These are phyloP conservation scores for Lactarius hatsudake DNA, from an alignment of 768 basidiomycete species.

Conservation along the genomic window DNA sequence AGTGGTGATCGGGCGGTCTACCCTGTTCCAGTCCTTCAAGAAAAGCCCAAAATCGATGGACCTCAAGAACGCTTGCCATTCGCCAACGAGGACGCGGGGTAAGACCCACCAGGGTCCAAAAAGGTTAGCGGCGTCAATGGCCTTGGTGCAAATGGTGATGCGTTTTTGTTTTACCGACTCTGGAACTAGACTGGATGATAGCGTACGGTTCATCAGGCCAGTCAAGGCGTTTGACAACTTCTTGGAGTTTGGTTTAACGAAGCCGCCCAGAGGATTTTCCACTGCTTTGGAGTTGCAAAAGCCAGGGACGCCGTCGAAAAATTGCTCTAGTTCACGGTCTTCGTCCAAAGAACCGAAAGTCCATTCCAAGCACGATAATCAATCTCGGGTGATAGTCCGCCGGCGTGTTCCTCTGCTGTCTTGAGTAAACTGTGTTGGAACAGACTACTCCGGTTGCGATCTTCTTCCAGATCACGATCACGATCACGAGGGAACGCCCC, in stretches of 20 bases:
- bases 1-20: neutral
- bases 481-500: neutral
- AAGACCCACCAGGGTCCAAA: constrained; percentile 14
- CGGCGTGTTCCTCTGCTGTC: neutral
- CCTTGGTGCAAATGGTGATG: constrained; percentile 14
- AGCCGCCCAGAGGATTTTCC: neutral
- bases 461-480: neutral
- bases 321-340: constrained; percentile 13
- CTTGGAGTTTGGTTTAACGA: neutral
- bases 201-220: constrained; percentile 16
- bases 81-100: constrained; percentile 2
- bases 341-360: constrained; percentile 9
- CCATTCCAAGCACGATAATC: constrained; percentile 13
- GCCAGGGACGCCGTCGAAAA: constrained; percentile 16
- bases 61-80: neutral
- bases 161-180: constrained; percentile 12
- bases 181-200: constrained; percentile 6
- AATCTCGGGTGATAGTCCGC: neutral
- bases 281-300: neutral
- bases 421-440: constrained; percentile 4
- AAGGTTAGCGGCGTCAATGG: neutral
- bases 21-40: neutral
- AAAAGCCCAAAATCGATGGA: constrained; percentile 12
- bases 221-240: neutral
- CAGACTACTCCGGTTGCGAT: neutral